Percentiles rank a stretch among this genome's conserved stretches.
phyloP scores from a whole-genome alignment of 495 filamentous ascomycete species.

The Cudoniella acicularis region DNA sequence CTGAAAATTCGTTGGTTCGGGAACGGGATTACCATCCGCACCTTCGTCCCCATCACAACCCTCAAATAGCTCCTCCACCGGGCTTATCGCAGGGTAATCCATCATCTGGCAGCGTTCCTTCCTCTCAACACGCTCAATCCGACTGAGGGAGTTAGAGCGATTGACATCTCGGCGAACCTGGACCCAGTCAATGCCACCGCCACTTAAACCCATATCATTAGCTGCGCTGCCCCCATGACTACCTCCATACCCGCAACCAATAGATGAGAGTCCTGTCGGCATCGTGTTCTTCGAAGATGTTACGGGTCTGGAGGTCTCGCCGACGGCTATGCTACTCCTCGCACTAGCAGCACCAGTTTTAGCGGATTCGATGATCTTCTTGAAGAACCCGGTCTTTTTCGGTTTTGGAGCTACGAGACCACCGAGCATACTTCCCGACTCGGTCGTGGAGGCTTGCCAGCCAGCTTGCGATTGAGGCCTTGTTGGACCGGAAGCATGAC shows the following conservation, averaged over 20 bases:
- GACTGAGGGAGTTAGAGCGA: conserved; percentile 85
- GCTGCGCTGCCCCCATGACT: conserved; percentile 42
- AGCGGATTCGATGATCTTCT: conserved; percentile 90
- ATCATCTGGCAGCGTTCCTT: conserved; percentile 94
- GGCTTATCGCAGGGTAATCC: conserved; percentile 81
- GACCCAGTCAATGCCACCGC: conserved; percentile 74
- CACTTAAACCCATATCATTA: conserved; percentile 63
- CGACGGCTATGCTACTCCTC: conserved; percentile 74
- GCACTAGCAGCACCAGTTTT: conserved; percentile 91
- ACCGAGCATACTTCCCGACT: conserved; percentile 57
- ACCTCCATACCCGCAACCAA: conserved; percentile 44
- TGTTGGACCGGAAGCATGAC: conserved; percentile 61
- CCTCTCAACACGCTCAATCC: conserved; percentile 79
- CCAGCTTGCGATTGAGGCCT: conserved; percentile 45
- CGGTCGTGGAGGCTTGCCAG: conserved; percentile 45
- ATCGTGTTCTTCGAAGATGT: conserved; percentile 40
- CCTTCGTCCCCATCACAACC: conserved; percentile 89
- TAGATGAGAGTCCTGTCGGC: conserved; percentile 46
- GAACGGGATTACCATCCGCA: conserved; percentile 75
- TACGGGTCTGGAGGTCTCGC: conserved; percentile 44
- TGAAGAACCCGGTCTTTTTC: conserved; percentile 93
- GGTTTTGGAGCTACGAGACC: conserved; percentile 82
- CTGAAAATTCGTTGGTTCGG: conserved; percentile 79
- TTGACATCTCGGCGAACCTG: conserved; percentile 95
- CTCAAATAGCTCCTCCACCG: conserved; percentile 82